These are phyloP conservation scores for Paraconiothyrium brasiliense DNA, from an alignment of 2,329 filamentous ascomycete genomes.

Conservation along the genomic window DNA sequence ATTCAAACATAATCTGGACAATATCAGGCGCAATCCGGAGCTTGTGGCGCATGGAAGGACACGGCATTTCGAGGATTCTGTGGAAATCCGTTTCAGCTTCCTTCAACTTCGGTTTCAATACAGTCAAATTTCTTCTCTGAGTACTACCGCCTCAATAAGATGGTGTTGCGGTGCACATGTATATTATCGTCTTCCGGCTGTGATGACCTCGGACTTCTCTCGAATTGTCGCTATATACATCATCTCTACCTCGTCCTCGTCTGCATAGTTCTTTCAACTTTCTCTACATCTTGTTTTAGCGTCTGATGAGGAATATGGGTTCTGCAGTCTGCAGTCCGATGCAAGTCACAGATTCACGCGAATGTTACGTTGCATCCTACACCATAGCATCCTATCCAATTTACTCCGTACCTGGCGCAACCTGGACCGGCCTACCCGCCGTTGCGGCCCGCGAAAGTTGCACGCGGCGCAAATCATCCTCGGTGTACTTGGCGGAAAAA, in stretches of 20 bases:
- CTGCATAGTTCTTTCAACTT: neutral
- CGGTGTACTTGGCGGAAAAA: slow-evolving; percentile 34
- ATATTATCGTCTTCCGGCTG: neutral
- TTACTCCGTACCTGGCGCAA: neutral
- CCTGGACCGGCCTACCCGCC: neutral
- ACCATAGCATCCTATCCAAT: neutral
- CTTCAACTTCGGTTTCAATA: neutral
- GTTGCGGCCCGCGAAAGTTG: slow-evolving; percentile 7
- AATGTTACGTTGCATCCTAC: too few relatives aligned
- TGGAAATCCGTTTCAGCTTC: slow-evolving; percentile 2
- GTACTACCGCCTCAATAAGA: neutral
- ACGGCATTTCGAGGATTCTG: neutral
- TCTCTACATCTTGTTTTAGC: too few relatives aligned
- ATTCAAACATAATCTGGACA: neutral
- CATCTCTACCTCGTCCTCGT: neutral
- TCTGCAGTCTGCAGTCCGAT: neutral
- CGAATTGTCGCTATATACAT: neutral
- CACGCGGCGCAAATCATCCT: neutral
- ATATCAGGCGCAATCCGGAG: slow-evolving; percentile 8
- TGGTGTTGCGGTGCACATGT: neutral
- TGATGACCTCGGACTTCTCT: neutral
- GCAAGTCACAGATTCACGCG: too few relatives aligned
- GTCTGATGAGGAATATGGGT: too few relatives aligned
- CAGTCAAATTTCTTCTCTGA: neutral
- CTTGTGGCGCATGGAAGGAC: neutral